Conservation (phyloP, 2,329 filamentous ascomycete species). For the Fulvia fulva region DNA sequence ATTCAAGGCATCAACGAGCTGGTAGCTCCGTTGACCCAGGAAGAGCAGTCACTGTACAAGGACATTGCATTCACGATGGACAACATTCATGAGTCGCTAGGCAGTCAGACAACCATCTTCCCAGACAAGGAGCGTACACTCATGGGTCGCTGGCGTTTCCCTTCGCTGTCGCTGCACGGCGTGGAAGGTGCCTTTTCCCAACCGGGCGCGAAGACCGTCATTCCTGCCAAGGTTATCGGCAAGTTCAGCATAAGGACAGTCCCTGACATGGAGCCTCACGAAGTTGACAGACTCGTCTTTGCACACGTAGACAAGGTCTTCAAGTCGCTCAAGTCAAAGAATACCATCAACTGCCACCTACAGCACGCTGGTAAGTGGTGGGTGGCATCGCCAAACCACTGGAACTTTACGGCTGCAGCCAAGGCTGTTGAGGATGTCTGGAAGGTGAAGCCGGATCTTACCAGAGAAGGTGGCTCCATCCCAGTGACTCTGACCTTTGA, state of each 20-base stretch:
- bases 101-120: slow-evolving; percentile 81
- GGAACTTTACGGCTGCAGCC: slow-evolving; percentile 92
- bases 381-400: slow-evolving; percentile 95
- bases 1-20: slow-evolving; percentile 93
- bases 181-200: slow-evolving; percentile 92
- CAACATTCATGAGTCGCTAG: slow-evolving; percentile 85
- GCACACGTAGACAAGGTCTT: slow-evolving; percentile 81
- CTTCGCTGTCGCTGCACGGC: slow-evolving; percentile 89
- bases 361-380: slow-evolving; percentile 97
- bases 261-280: slow-evolving; percentile 90
- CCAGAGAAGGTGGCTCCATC: slow-evolving; percentile 93
- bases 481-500: slow-evolving; percentile 96
- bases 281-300: slow-evolving; percentile 80
- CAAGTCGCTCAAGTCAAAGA: slow-evolving; percentile 85
- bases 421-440: slow-evolving; percentile 97
- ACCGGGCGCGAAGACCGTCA: slow-evolving; percentile 95
- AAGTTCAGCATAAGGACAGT: slow-evolving; percentile 99
- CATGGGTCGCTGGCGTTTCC: slow-evolving; percentile 94
- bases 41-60: slow-evolving; percentile 84
- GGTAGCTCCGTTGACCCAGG: slow-evolving; percentile 79
- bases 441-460: slow-evolving; percentile 90
- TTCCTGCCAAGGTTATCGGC: slow-evolving; percentile 93
- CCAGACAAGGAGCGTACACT: slow-evolving; percentile 86
- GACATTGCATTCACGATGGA: slow-evolving; percentile 94
- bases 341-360: slow-evolving; percentile 74